These are phyloP conservation scores for Thalassiosira exigua DNA, from an alignment of 352 stramenopile species.

Conservation along the genomic window DNA sequence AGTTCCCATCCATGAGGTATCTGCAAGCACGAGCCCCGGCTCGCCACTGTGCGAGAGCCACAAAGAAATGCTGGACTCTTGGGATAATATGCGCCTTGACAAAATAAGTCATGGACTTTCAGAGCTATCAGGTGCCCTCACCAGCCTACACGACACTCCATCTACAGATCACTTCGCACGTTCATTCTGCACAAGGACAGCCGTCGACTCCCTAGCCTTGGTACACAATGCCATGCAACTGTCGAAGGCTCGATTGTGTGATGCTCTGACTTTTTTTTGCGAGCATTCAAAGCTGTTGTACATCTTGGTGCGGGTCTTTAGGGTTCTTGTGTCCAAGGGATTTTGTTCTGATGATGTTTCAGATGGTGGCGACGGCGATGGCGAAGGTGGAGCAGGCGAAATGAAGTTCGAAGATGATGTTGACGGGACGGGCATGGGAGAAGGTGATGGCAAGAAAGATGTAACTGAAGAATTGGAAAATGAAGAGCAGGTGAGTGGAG, in stretches of 20 bases:
- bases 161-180: constrained; percentile 31
- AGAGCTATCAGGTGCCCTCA: constrained; percentile 47
- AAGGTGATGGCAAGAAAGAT: constrained; percentile 98
- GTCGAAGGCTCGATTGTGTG: constrained; percentile 49
- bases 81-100: constrained; percentile 49
- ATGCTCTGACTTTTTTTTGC: constrained; percentile 85
- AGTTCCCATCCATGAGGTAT: not conserved
- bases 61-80: constrained; percentile 59
- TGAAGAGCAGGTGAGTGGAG: too few species aligned
- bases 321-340: constrained; percentile 94
- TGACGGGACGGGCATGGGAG: constrained; percentile 99
- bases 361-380: constrained; percentile 89
- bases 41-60: constrained; percentile 52
- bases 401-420: constrained; percentile 98
- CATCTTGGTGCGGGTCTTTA: constrained; percentile 94
- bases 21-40: constrained; percentile 12
- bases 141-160: constrained; percentile 48
- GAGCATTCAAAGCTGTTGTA: constrained; percentile 95
- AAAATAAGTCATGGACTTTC: constrained; percentile 44
- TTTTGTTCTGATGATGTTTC: constrained; percentile 92
- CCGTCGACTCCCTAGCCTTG: constrained; percentile 65
- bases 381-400: constrained; percentile 83
- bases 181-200: constrained; percentile 56
- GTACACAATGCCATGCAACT: constrained; percentile 53
- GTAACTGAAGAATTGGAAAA: constrained; percentile 99